phyloP scores from a whole-genome alignment of 768 basidiomycete species.

The Leccinum imitatum region DNA sequence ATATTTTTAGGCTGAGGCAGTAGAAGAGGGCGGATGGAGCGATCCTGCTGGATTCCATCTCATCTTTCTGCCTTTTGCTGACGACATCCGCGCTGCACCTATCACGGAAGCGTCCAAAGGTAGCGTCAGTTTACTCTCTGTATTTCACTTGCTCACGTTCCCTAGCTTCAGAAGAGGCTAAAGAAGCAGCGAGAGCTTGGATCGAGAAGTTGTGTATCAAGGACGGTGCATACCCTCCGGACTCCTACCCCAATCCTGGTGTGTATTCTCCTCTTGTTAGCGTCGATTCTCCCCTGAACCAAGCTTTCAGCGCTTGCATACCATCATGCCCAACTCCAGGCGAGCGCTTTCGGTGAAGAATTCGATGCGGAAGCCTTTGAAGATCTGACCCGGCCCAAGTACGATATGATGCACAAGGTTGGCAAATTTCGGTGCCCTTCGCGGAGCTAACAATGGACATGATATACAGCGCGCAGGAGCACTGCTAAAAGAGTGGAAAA shows the following conservation, averaged over 20 bases:
- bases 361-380: constrained; percentile 76
- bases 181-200: constrained; percentile 66
- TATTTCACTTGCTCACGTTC: not conserved
- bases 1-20: constrained; percentile 58
- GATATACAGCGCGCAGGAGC: constrained; percentile 59
- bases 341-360: constrained; percentile 89
- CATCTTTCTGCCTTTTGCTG: constrained; percentile 90
- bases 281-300: not conserved
- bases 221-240: constrained; percentile 81
- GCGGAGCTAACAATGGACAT: not conserved
- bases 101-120: constrained; percentile 66
- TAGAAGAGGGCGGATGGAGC: constrained; percentile 69
- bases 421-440: constrained; percentile 6
- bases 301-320: constrained; percentile 56
- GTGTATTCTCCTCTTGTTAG: constrained; percentile 22
- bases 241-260: constrained; percentile 92
- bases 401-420: constrained; percentile 79
- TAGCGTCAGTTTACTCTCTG: constrained; percentile 24
- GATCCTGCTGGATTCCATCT: constrained; percentile 92
- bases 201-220: constrained; percentile 79
- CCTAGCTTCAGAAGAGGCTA: constrained; percentile 67
- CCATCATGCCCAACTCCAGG: constrained; percentile 91
- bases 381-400: constrained; percentile 79
- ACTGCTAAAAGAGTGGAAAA: constrained; percentile 71
- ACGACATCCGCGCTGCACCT: constrained; percentile 85